Evolutionary conservation across 176 grass and related monocot genomes (phyloP).

Genomic region (Carex scoparia): DNA sequence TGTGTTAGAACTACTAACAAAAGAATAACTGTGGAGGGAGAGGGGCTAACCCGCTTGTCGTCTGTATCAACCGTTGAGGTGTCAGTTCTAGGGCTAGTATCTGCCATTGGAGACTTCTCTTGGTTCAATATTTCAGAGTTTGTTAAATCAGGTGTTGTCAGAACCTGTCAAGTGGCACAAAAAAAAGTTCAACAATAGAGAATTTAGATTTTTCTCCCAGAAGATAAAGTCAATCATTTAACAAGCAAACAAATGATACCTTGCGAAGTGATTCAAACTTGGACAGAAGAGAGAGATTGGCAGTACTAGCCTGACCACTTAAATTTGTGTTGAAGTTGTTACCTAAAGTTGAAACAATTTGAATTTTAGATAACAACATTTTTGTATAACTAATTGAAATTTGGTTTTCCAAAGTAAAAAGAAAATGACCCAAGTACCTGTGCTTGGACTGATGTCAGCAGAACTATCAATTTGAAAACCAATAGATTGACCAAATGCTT

Average conservation of each 20-base stretch:
- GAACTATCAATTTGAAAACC: conserved; percentile 27
- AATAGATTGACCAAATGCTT: conserved; percentile 23
- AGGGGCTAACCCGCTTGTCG: conserved; percentile 28
- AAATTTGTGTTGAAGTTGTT: conserved; percentile 20
- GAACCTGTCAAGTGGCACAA: conserved; percentile 13
- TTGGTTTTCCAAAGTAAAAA: neutral
- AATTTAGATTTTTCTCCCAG: neutral
- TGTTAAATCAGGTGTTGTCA: conserved; percentile 17
- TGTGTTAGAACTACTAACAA: neutral
- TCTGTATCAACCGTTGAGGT: conserved; percentile 91
- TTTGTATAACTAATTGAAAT: neutral
- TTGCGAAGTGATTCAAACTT: conserved; percentile 24
- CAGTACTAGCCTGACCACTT: conserved; percentile 18
- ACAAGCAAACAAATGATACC: neutral
- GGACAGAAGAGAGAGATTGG: conserved; percentile 25
- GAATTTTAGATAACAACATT: neutral
- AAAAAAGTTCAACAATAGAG: neutral
- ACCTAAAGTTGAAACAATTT: conserved; percentile 18
- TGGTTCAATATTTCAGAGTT: neutral
- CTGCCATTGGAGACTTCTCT: conserved; percentile 63
- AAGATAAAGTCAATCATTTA: neutral
- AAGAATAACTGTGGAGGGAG: neutral
- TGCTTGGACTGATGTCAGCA: neutral
- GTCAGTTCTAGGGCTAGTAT: conserved; percentile 83
- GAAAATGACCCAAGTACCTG: conserved; percentile 10